Conservation (phyloP, 179 eudicot species). For the Silene noctiflora region DNA sequence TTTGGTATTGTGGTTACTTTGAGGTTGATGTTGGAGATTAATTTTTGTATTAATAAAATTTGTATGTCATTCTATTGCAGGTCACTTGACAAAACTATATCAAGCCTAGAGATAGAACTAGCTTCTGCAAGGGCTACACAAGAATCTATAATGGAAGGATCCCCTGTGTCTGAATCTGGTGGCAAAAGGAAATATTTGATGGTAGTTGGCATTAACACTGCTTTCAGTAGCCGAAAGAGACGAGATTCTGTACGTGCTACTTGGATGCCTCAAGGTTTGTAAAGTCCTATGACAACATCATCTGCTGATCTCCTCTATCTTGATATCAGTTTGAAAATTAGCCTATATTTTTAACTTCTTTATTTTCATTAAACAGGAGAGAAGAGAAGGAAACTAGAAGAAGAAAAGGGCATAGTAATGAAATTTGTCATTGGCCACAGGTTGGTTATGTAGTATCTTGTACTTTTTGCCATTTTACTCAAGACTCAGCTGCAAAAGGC, state of each 20-base stretch:
- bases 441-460: conserved; percentile 20
- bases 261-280: conserved; percentile 2
- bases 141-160: conserved; percentile 71
- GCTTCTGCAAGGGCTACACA: conserved; percentile 94
- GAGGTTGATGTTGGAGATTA: background rate
- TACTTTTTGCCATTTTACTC: background rate
- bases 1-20: conserved; percentile 3
- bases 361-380: conserved; percentile 46
- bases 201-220: conserved; percentile 90
- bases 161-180: conserved; percentile 53
- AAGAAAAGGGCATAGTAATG: conserved; percentile 73
- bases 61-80: conserved; percentile 35
- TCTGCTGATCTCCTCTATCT: background rate
- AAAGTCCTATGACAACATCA: background rate
- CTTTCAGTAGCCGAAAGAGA: conserved; percentile 91
- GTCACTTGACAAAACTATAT: conserved; percentile 77
- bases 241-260: conserved; percentile 41
- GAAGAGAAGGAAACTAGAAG: conserved; percentile 70
- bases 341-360: background rate
- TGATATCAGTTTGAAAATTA: background rate
- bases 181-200: conserved; percentile 74
- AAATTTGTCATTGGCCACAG: conserved; percentile 63
- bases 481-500: too few species aligned
- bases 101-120: conserved; percentile 85
- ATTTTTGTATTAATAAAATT: background rate